Percentiles rank a stretch among this genome's conserved stretches.
Evolutionary conservation across 2,329 filamentous ascomycete genomes (phyloP).

Genomic region (Pseudopyricularia cyperi): DNA sequence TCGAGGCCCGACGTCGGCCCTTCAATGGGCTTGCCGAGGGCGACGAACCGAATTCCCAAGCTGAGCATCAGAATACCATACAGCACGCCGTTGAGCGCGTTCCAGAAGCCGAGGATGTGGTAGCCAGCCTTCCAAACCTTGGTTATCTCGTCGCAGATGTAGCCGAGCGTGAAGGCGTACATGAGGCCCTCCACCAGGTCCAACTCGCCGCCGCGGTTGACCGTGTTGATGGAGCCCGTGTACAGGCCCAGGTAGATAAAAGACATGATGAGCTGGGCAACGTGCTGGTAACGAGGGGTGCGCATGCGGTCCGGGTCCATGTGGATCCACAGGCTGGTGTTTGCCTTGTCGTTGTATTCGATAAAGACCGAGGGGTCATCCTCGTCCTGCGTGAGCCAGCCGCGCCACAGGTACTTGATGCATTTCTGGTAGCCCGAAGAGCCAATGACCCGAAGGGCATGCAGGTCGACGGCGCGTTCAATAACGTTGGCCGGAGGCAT

Average conservation of each 20-base stretch:
- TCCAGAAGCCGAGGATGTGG: slow-evolving; percentile 92
- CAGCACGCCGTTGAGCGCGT: slow-evolving; percentile 77
- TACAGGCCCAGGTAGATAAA: slow-evolving; percentile 74
- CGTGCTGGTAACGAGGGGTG: slow-evolving; percentile 84
- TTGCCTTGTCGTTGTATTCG: slow-evolving; percentile 71
- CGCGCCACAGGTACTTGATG: slow-evolving; percentile 82
- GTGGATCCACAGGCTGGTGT: slow-evolving; percentile 65
- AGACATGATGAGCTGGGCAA: slow-evolving; percentile 73
- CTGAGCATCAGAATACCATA: slow-evolving; percentile 71
- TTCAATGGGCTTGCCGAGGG: slow-evolving; percentile 44
- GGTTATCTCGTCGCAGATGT: slow-evolving; percentile 71
- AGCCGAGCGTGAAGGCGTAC: slow-evolving; percentile 85
- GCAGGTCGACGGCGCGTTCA: slow-evolving; percentile 85
- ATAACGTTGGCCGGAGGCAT: slow-evolving; percentile 76
- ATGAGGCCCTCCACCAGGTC: slow-evolving; percentile 74
- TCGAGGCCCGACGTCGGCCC: slow-evolving; percentile 15
- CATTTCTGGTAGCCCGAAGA: slow-evolving; percentile 95
- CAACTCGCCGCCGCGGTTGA: slow-evolving; percentile 73
- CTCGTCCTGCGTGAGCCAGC: slow-evolving; percentile 95
- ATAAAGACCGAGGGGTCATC: slow-evolving; percentile 82
- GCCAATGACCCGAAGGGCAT: slow-evolving; percentile 78
- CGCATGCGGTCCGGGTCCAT: slow-evolving; percentile 92
- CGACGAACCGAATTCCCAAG: slow-evolving; percentile 67
- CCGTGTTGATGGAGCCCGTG: slow-evolving; percentile 84
- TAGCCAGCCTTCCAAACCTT: slow-evolving; percentile 94